phyloP scores from a whole-genome alignment of 306 rosid species.

The Inga oerstediana region DNA sequence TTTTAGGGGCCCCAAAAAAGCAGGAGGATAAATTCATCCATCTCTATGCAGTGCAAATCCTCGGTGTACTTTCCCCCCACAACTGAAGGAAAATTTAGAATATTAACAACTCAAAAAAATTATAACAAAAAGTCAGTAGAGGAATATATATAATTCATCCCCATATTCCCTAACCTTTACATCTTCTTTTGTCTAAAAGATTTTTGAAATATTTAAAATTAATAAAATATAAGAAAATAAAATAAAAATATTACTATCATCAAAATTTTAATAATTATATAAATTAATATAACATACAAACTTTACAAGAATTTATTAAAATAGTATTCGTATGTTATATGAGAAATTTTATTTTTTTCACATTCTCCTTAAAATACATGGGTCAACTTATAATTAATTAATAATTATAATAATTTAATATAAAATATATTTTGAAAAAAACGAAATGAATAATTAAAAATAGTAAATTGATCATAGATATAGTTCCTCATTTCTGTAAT shows the following conservation, averaged over 20 bases:
- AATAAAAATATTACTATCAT: neutral
- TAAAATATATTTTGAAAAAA: neutral
- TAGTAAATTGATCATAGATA: no score
- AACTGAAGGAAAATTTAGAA: constrained; percentile 23
- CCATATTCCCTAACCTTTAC: neutral
- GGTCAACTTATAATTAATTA: neutral
- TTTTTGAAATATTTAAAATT: neutral
- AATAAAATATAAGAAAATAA: neutral
- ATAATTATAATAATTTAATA: neutral
- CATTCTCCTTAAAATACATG: neutral
- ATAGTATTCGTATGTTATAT: no score
- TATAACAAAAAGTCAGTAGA: neutral
- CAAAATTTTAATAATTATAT: neutral
- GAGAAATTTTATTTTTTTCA: neutral
- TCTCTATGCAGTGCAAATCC: constrained; percentile 38
- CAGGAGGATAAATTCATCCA: constrained; percentile 35
- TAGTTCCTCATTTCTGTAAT: no score
- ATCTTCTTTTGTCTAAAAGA: neutral
- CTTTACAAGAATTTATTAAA: neutral
- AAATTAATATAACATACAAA: neutral
- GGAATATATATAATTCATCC: neutral
- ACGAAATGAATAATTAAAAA: neutral
- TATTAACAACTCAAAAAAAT: neutral
- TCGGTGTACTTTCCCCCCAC: constrained; percentile 41
- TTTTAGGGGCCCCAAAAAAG: constrained; percentile 8